These are phyloP conservation scores for Phaeosphaeria sp. DNA, from an alignment of 2,329 filamentous ascomycete genomes.

Conservation along the genomic window DNA sequence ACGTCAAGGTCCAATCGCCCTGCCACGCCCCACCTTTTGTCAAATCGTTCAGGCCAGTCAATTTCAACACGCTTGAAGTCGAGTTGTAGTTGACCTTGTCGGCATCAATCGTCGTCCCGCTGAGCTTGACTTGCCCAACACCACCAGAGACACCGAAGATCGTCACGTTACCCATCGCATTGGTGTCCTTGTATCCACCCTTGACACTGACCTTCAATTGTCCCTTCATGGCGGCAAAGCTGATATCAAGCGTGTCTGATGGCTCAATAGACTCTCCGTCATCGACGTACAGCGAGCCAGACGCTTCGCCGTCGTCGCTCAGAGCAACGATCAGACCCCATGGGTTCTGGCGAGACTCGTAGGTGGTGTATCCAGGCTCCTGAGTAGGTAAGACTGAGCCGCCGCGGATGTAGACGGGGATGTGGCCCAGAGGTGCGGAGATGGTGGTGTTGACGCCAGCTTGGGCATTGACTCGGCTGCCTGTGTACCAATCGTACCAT, in stretches of 20 bases:
- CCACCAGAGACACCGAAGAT: slow-evolving; percentile 63
- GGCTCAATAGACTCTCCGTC: slow-evolving; percentile 73
- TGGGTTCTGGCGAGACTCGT: slow-evolving; percentile 66
- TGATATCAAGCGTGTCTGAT: slow-evolving; percentile 62
- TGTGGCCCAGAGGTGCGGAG: slow-evolving; percentile 68
- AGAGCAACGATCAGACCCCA: slow-evolving; percentile 74
- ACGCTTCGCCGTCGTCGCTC: slow-evolving; percentile 61
- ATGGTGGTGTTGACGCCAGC: slow-evolving; percentile 67
- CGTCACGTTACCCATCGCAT: slow-evolving; percentile 67
- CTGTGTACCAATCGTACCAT: slow-evolving; percentile 86
- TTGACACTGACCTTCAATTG: slow-evolving; percentile 57
- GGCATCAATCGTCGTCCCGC: slow-evolving; percentile 54
- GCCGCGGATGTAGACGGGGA: slow-evolving; percentile 74
- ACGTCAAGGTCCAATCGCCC: slow-evolving; percentile 64
- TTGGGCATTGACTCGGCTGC: slow-evolving; percentile 59
- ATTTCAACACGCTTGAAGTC: slow-evolving; percentile 56
- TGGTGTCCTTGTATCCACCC: slow-evolving; percentile 64
- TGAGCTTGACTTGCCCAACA: slow-evolving; percentile 53
- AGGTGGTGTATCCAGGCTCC: slow-evolving; percentile 71
- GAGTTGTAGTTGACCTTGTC: slow-evolving; percentile 58
- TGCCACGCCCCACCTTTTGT: slow-evolving; percentile 66
- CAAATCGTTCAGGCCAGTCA: slow-evolving; percentile 58
- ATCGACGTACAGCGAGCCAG: slow-evolving; percentile 73
- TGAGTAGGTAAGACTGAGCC: slow-evolving; percentile 73
- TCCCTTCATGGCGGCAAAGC: slow-evolving; percentile 54